Conservation (phyloP, 2,329 filamentous ascomycete genomes). For the Atkinsonella hypoxylon region DNA sequence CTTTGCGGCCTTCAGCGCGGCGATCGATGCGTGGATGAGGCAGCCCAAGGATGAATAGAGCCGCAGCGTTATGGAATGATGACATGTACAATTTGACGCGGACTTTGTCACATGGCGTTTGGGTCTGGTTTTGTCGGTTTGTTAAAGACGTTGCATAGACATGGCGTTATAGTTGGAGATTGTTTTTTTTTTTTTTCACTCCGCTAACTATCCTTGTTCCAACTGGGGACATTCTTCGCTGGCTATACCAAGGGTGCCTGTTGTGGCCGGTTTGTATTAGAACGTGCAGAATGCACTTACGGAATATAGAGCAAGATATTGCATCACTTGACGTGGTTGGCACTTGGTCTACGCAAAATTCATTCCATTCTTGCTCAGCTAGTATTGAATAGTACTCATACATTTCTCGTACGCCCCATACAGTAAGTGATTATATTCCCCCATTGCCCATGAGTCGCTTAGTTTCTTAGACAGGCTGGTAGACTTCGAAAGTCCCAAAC, state of each 20-base stretch:
- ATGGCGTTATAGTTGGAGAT: background rate
- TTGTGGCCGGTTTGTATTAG: background rate
- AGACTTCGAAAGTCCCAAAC: constrained; percentile 49
- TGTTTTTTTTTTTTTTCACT: background rate
- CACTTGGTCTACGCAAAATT: too few relatives aligned
- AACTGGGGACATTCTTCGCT: background rate
- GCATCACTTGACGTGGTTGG: too few relatives aligned
- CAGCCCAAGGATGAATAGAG: constrained; percentile 52
- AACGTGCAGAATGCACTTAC: too few relatives aligned
- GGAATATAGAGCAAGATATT: too few relatives aligned
- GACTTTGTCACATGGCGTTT: background rate
- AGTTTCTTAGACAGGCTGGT: constrained; percentile 19
- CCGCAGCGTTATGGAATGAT: background rate
- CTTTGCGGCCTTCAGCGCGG: constrained; percentile 85
- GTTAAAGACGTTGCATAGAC: too few relatives aligned
- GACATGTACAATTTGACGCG: background rate
- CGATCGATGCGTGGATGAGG: constrained; percentile 86
- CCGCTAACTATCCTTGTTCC: background rate
- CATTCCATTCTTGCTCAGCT: too few relatives aligned
- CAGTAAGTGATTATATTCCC: too few relatives aligned
- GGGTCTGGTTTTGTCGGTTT: background rate
- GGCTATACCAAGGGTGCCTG: background rate
- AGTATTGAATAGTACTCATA: too few relatives aligned
- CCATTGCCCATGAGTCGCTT: too few relatives aligned
- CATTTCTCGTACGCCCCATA: too few relatives aligned